These are phyloP conservation scores for Boletus speciosus DNA, from an alignment of 768 basidiomycete species.

Conservation along the genomic window DNA sequence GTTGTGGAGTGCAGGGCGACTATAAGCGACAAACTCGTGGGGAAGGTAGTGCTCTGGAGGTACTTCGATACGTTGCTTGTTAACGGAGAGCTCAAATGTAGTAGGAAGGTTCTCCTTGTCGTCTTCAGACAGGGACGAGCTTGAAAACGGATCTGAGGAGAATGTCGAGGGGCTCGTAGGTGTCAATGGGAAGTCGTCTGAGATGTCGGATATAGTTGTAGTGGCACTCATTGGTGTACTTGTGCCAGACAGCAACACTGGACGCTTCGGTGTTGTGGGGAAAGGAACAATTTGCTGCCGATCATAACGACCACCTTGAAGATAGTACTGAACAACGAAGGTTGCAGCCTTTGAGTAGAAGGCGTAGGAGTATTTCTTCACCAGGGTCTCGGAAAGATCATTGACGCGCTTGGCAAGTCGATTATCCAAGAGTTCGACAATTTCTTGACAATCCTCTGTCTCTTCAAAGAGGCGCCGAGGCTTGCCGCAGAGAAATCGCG, in stretches of 20 bases:
- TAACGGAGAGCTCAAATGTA: slow-evolving; percentile 68
- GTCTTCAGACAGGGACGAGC: slow-evolving; percentile 58
- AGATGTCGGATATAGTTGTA: slow-evolving; percentile 68
- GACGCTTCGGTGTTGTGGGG: slow-evolving; percentile 58
- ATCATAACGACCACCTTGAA: slow-evolving; percentile 76
- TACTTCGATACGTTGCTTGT: slow-evolving; percentile 64
- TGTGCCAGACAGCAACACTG: slow-evolving; percentile 42
- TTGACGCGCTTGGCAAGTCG: slow-evolving; percentile 87
- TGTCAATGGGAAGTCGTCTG: slow-evolving; percentile 82
- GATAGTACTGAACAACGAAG: slow-evolving; percentile 90
- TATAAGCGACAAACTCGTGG: slow-evolving; percentile 76
- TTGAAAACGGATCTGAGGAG: slow-evolving; percentile 46
- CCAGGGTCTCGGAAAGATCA: slow-evolving; percentile 90
- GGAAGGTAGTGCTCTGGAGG: slow-evolving; percentile 75
- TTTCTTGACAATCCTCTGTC: slow-evolving; percentile 76
- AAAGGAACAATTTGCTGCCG: slow-evolving; percentile 46
- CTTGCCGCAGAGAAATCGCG: slow-evolving; percentile 84
- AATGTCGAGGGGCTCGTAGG: slow-evolving; percentile 64
- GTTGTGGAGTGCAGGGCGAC: slow-evolving; percentile 74
- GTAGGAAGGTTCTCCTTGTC: slow-evolving; percentile 81
- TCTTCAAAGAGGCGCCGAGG: slow-evolving; percentile 78
- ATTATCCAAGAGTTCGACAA: slow-evolving; percentile 82
- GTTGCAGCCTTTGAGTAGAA: slow-evolving; percentile 97
- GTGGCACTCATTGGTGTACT: slow-evolving; percentile 76
- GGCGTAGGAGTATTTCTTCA: slow-evolving; percentile 96